These are phyloP conservation scores for Vanrija sp. DNA, from an alignment of 1,284 basidiomycete genomes.

Conservation along the genomic window DNA sequence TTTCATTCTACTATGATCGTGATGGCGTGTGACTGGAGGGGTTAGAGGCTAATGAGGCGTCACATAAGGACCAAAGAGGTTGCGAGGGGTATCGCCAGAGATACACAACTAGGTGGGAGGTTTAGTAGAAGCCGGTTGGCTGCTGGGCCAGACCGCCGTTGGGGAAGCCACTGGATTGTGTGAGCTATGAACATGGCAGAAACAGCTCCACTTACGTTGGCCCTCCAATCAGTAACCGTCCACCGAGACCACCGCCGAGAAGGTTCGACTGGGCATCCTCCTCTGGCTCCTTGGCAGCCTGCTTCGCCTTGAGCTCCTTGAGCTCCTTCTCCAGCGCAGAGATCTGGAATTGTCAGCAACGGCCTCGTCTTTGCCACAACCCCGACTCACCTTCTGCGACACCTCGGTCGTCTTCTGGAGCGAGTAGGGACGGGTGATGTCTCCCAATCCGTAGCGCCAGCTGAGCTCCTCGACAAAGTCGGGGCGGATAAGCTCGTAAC, in stretches of 20 bases:
- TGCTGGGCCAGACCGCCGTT: constrained; percentile 37
- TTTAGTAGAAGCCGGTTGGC: constrained; percentile 48
- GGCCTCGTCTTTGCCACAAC: too few species aligned
- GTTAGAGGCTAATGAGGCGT: too few species aligned
- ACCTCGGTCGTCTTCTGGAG: constrained; percentile 58
- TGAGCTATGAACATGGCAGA: constrained; percentile 13
- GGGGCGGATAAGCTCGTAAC: constrained; percentile 86
- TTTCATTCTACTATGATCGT: too few species aligned
- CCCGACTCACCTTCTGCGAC: constrained; percentile 55
- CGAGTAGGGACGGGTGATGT: constrained; percentile 93
- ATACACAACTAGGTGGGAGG: too few species aligned
- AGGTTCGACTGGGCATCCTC: constrained; percentile 24
- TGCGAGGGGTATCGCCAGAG: too few species aligned
- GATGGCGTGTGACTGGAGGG: too few species aligned
- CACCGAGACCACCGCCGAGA: constrained; percentile 43
- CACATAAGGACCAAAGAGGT: too few species aligned
- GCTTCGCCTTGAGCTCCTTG: constrained; percentile 43
- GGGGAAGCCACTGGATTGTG: background rate
- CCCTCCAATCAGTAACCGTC: constrained; percentile 46
- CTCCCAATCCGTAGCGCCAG: constrained; percentile 91
- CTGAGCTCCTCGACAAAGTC: constrained; percentile 89
- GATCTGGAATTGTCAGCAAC: constrained; percentile 28
- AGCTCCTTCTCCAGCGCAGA: constrained; percentile 46
- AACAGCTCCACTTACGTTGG: constrained; percentile 8
- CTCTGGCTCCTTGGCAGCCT: constrained; percentile 28